These are phyloP conservation scores for Fonsecaea monophora DNA, from an alignment of 2,329 filamentous ascomycete genomes.

Conservation along the genomic window DNA sequence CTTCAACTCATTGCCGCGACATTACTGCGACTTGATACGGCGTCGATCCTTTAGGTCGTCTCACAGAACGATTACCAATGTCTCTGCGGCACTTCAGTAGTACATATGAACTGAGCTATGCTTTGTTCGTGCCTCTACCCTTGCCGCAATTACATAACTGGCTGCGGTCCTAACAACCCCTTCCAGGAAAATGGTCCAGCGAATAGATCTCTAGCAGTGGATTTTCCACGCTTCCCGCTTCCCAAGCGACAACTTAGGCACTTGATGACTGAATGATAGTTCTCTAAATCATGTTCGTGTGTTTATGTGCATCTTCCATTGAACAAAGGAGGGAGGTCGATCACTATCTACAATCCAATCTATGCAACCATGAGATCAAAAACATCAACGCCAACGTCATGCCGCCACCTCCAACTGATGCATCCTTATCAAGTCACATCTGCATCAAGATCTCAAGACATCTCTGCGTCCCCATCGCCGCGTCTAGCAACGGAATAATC, in stretches of 20 bases:
- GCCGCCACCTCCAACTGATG: not conserved
- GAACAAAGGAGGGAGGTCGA: slow-evolving; percentile 15
- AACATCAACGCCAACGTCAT: slow-evolving; percentile 13
- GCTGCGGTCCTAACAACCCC: slow-evolving; percentile 7
- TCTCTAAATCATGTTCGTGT: no score
- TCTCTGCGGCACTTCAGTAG: slow-evolving; percentile 15
- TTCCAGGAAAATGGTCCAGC: slow-evolving; percentile 12
- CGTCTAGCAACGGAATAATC: slow-evolving; percentile 27
- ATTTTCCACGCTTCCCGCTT: not conserved
- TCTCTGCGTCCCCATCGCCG: slow-evolving; percentile 34
- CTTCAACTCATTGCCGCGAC: slow-evolving; percentile 3
- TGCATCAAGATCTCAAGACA: slow-evolving; percentile 24
- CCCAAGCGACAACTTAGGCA: not conserved
- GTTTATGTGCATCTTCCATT: slow-evolving; percentile 8
- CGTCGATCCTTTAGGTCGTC: slow-evolving; percentile 3
- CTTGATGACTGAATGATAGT: not conserved
- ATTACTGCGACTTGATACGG: not conserved
- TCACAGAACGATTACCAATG: slow-evolving; percentile 15
- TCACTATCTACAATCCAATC: slow-evolving; percentile 30
- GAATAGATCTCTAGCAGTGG: slow-evolving; percentile 2
- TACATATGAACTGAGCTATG: slow-evolving; percentile 10
- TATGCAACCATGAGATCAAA: slow-evolving; percentile 20
- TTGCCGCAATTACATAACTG: slow-evolving; percentile 16
- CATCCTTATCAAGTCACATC: not conserved
- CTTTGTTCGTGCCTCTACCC: slow-evolving; percentile 10